Percentiles rank a stretch among this genome's conserved stretches.
Evolutionary conservation across 208 protist species (phyloP).

Genomic region (Trypanosoma melophagium): DNA sequence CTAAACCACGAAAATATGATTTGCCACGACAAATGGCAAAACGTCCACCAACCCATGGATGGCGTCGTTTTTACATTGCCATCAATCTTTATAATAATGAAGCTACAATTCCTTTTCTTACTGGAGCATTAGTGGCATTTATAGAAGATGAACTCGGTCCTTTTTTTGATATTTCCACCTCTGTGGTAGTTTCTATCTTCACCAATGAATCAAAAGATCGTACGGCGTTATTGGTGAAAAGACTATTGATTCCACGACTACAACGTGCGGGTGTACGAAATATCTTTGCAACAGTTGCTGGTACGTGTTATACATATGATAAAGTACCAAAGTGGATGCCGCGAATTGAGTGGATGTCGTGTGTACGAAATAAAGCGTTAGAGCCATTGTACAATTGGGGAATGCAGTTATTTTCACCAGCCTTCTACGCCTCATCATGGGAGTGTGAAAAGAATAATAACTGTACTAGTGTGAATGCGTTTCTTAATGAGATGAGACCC

Average conservation of each 20-base stretch:
- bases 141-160: conserved; percentile 67
- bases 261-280: conserved; percentile 37
- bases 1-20: conserved; percentile 24
- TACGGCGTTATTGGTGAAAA: conserved; percentile 40
- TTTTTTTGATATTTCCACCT: conserved; percentile 37
- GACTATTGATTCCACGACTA: conserved; percentile 55
- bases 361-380: conserved; percentile 77
- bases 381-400: conserved; percentile 59
- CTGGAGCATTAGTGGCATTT: conserved; percentile 59
- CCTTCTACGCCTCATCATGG: background rate
- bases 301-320: conserved; percentile 41
- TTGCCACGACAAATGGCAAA: conserved; percentile 27
- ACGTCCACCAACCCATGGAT: conserved; percentile 41
- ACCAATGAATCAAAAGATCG: conserved; percentile 44
- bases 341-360: conserved; percentile 83
- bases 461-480: conserved; percentile 6
- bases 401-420: conserved; percentile 41
- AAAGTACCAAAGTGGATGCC: conserved; percentile 31
- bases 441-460: conserved; percentile 9
- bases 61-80: conserved; percentile 71
- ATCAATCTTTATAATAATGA: conserved; percentile 80
- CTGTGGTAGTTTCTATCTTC: conserved; percentile 75
- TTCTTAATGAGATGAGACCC: background rate
- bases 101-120: conserved; percentile 55
- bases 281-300: conserved; percentile 52